Percentiles rank a stretch among this genome's conserved stretches.
phyloP scores from a whole-genome alignment of 2,329 filamentous ascomycete species.

The Ceratocystis cubensis region DNA sequence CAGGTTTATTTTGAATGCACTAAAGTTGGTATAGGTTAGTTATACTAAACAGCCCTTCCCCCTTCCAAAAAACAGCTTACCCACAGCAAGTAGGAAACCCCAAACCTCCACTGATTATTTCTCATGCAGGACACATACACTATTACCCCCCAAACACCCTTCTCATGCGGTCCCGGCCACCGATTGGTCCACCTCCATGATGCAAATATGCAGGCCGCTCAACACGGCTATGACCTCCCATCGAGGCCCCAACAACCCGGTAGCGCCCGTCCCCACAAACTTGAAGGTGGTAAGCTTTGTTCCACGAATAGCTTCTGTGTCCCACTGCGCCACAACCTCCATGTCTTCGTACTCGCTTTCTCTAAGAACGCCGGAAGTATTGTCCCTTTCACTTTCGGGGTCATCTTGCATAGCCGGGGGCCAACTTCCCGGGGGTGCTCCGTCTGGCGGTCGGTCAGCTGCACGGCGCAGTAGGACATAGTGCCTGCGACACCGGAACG shows the following conservation, averaged over 20 bases:
- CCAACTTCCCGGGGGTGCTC: conserved; percentile 7
- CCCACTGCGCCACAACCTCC: conserved; percentile 35
- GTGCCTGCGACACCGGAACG: conserved; percentile 28
- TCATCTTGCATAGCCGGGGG: background rate
- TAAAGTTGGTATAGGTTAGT: background rate
- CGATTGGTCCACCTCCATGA: conserved; percentile 10
- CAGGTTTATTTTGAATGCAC: background rate
- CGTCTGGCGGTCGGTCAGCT: conserved; percentile 17
- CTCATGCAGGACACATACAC: too few species aligned
- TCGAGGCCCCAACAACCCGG: conserved; percentile 31
- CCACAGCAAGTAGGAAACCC: background rate
- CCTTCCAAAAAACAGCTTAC: background rate
- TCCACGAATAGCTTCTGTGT: conserved; percentile 26
- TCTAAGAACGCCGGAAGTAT: conserved; percentile 20
- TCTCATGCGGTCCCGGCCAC: background rate
- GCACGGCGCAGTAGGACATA: conserved; percentile 34
- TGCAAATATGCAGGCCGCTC: conserved; percentile 11
- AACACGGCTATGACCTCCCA: conserved; percentile 35
- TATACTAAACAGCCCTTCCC: background rate
- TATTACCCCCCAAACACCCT: too few species aligned
- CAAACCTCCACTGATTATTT: background rate
- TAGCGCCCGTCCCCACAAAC: conserved; percentile 32
- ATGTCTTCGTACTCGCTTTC: conserved; percentile 27
- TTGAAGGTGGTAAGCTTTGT: conserved; percentile 30
- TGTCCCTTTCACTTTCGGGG: background rate